Base-by-base conservation (phyloP, 768 basidiomycete species). In the Rhodotorula graminis region DNA sequence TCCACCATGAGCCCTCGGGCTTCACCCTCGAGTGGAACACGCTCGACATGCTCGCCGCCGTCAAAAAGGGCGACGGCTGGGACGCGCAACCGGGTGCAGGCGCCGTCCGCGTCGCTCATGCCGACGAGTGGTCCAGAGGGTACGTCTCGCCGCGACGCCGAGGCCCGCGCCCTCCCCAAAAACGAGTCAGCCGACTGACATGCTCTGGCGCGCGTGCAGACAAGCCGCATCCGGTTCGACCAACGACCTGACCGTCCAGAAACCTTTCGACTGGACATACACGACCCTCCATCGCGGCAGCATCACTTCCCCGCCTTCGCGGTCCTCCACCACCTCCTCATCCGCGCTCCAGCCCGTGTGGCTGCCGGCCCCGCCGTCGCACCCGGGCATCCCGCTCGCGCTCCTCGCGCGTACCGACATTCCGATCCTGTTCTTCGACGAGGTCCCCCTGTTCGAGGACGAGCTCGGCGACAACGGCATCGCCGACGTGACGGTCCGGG, bases 241-340 rank as follows among this genome's bases (percentile, higher is more conserved):
- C 0, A 86, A 91, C 82, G 90, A 85, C 73, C 90, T 90, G 11
- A 86, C 88, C 31, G 79, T 85, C 0, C 89, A 92, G 15, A 96
- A 94, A 77, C 90, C 89, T 0, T 97, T 91, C 81, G 96, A 99
- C 79, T 98, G 96, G 96, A 99, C 96, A 19, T 98, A 96, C 80
- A 96, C 94, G 5, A 91, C 93, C 3, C 87, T 85, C 7, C 93
- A 97, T 76, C 77, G 87, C 0, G 96, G 95, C 53, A 40, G 61
- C 29, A 46, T 31, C 58, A 6, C 42, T 8, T 6, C 66, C 15
- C 40, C 66, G 60, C 64, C 74, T 5, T 57, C n/a, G n/a, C n/a
- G n/a, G n/a, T n/a, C 67, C 6, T 15, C 63, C 2, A 0, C 53
- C 0, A 27, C 70, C 12, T 19, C 37, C 21, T 23, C 19, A 2